Conservation (phyloP, 257 asterid genomes). For the Leonotis leonurus region DNA sequence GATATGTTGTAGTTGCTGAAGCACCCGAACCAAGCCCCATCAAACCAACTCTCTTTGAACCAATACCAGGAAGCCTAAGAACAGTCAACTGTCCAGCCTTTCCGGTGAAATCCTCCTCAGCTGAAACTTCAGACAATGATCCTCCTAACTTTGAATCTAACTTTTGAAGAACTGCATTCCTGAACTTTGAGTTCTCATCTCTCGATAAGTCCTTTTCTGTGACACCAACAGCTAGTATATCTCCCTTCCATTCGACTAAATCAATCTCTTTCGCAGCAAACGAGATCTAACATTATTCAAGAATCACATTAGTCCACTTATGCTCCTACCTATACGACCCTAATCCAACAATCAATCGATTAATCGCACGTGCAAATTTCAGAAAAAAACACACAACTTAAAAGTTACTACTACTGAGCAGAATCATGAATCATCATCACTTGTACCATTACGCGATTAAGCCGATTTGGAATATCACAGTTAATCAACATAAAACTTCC, state of each 20-base stretch:
- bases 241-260: constrained; percentile 93
- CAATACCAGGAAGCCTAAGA: constrained; percentile 72
- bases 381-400: too few relatives aligned
- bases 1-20: constrained; percentile 44
- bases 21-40: constrained; percentile 69
- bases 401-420: too few relatives aligned
- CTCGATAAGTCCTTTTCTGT: constrained; percentile 65
- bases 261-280: constrained; percentile 84
- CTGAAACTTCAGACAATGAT: constrained; percentile 63
- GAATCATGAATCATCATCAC: too few relatives aligned
- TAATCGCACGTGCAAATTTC: too few relatives aligned
- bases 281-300: constrained; percentile 45
- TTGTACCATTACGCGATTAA: too few relatives aligned
- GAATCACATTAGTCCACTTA: constrained; percentile 12
- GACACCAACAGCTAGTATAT: constrained; percentile 81
- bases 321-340: too few relatives aligned
- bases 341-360: too few relatives aligned
- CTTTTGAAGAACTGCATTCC: constrained; percentile 58
- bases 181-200: constrained; percentile 74
- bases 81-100: constrained; percentile 74
- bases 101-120: constrained; percentile 86
- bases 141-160: constrained; percentile 69
- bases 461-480: neutral
- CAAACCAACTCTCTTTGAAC: constrained; percentile 73
- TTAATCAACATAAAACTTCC: neutral